A percentile compares a stretch with the other conserved stretches of the same genome.
Conservation (phyloP, 371 early-diverging fungal species). For the Mucor ambiguus region DNA sequence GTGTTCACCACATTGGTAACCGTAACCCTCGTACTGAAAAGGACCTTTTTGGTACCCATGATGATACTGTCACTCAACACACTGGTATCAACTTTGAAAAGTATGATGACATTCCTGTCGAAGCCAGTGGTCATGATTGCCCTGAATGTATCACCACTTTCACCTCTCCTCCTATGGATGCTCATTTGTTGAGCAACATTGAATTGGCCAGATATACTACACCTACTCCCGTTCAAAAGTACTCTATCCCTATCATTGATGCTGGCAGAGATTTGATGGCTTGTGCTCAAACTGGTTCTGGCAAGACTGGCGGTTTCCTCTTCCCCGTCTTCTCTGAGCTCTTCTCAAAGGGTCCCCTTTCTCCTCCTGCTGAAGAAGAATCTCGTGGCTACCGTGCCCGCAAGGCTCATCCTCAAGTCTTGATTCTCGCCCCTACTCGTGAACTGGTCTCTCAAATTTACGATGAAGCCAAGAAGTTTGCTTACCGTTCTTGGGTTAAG, state of each 20-base stretch:
- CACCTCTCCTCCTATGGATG: slow-evolving; percentile 74
- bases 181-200: slow-evolving; percentile 74
- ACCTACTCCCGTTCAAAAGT: slow-evolving; percentile 76
- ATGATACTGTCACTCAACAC: slow-evolving; percentile 67
- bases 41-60: slow-evolving; percentile 69
- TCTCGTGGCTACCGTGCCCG: background rate
- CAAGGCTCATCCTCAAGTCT: slow-evolving; percentile 43
- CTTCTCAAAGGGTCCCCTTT: slow-evolving; percentile 72
- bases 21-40: slow-evolving; percentile 39
- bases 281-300: slow-evolving; percentile 85
- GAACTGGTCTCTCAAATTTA: slow-evolving; percentile 49
- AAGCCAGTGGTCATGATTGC: slow-evolving; percentile 80
- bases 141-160: slow-evolving; percentile 36
- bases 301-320: slow-evolving; percentile 76
- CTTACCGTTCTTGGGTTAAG: slow-evolving; percentile 88
- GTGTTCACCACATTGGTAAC: slow-evolving; percentile 53
- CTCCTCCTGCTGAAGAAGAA: slow-evolving; percentile 38
- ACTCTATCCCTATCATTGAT: slow-evolving; percentile 70
- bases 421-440: slow-evolving; percentile 52
- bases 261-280: slow-evolving; percentile 72
- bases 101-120: slow-evolving; percentile 96
- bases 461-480: slow-evolving; percentile 77
- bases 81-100: slow-evolving; percentile 97
- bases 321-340: slow-evolving; percentile 56
- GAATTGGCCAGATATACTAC: slow-evolving; percentile 55